Percentiles rank a stretch among this genome's conserved stretches.
Evolutionary conservation across 1,284 basidiomycete genomes (phyloP).

Genomic region (Fomes fomentarius): DNA sequence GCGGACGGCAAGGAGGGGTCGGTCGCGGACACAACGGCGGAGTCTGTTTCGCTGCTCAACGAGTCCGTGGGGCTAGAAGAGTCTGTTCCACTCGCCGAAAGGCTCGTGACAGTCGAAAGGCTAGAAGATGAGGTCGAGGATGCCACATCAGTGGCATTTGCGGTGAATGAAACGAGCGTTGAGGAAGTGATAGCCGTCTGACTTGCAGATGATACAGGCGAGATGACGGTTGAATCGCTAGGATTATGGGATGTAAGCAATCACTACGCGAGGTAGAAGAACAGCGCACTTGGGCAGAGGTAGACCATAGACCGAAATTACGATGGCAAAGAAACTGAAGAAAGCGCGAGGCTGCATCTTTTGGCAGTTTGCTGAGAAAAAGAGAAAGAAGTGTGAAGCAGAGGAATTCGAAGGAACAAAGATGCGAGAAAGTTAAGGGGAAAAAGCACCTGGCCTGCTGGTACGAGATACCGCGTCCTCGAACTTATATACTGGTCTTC

Average conservation of each 20-base stretch:
- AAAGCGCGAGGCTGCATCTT: constrained; percentile 2
- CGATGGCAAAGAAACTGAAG: constrained; percentile 1
- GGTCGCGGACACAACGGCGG: background rate
- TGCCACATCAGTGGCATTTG: background rate
- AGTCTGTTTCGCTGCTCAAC: background rate
- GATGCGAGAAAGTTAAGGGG: background rate
- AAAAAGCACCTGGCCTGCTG: constrained; percentile 27
- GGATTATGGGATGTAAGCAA: too few relatives aligned
- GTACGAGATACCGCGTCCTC: background rate
- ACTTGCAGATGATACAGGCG: too few relatives aligned
- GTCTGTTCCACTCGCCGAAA: background rate
- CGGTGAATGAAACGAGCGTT: background rate
- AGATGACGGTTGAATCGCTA: too few relatives aligned
- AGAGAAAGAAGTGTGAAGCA: background rate
- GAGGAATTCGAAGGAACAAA: background rate
- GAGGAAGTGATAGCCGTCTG: too few relatives aligned
- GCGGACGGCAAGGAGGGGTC: background rate
- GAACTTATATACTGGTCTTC: constrained; percentile 1
- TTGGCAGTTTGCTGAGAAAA: background rate
- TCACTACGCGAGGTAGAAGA: too few relatives aligned
- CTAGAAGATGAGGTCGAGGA: background rate
- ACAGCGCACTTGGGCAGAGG: constrained; percentile 13
- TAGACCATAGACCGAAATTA: constrained; percentile 3
- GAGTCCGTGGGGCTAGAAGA: background rate
- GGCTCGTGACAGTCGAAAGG: background rate